Evolutionary conservation across 2,329 filamentous ascomycete genomes (phyloP).

Genomic region (Fusarium coicis): DNA sequence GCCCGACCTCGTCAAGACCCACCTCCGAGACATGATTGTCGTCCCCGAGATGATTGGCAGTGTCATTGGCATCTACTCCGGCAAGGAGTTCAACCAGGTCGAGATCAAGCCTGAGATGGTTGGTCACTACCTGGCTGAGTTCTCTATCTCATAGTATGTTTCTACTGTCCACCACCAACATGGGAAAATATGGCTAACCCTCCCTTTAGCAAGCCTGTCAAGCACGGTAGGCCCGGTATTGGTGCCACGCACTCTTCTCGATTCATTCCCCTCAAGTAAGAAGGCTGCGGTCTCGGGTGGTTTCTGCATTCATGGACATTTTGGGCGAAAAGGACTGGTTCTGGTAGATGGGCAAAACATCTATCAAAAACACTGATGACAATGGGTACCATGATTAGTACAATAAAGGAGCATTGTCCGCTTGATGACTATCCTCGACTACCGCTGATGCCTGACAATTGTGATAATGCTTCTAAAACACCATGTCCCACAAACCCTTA

Average conservation of each 20-base stretch:
- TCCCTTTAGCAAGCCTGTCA: constrained; percentile 88
- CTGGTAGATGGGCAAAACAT: constrained; percentile 60
- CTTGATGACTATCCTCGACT: constrained; percentile 44
- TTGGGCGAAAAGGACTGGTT: constrained; percentile 68
- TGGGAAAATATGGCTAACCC: constrained; percentile 58
- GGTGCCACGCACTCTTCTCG: constrained; percentile 99
- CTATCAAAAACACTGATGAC: constrained; percentile 59
- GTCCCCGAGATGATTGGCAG: constrained; percentile 99
- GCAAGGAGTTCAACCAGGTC: constrained; percentile 99
- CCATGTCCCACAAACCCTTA: background rate
- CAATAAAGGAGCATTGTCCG: constrained; percentile 55
- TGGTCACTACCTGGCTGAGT: constrained; percentile 98
- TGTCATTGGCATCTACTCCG: constrained; percentile 99
- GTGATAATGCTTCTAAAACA: constrained; percentile 5
- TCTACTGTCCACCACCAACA: background rate
- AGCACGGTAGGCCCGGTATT: constrained; percentile 99
- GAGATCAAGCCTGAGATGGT: constrained; percentile 99
- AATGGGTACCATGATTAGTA: constrained; percentile 58
- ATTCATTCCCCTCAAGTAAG: constrained; percentile 99
- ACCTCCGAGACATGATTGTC: constrained; percentile 99
- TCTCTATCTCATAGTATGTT: constrained; percentile 99
- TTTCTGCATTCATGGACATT: constrained; percentile 68
- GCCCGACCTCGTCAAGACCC: constrained; percentile 98
- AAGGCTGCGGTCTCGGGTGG: constrained; percentile 66
- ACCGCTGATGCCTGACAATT: constrained; percentile 25